phyloP scores from a whole-genome alignment of 192 early-diverging fungal species.

The Rhizoclosmatium globosum region DNA sequence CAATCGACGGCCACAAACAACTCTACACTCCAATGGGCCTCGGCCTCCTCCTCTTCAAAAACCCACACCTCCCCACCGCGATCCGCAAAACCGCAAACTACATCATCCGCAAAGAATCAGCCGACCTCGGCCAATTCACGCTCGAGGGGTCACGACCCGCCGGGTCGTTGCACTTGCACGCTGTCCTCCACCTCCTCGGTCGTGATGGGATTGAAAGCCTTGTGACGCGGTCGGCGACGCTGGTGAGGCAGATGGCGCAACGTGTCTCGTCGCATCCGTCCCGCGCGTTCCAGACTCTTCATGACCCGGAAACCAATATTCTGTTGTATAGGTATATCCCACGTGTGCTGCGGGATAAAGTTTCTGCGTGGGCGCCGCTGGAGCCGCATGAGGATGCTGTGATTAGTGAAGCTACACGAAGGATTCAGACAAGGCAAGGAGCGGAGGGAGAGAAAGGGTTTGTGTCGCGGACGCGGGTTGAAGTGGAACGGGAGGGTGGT shows the following conservation, averaged over 20 bases:
- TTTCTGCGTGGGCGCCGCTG: conserved; percentile 37
- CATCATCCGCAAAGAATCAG: conserved; percentile 58
- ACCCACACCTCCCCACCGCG: conserved; percentile 37
- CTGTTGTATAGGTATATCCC: conserved; percentile 62
- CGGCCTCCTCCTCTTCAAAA: conserved; percentile 57
- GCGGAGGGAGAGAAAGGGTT: conserved; percentile 42
- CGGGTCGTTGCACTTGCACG: conserved; percentile 61
- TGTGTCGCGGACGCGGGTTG: conserved; percentile 53
- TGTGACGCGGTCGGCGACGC: conserved; percentile 54
- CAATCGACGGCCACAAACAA: conserved; percentile 69
- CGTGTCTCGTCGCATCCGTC: conserved; percentile 48
- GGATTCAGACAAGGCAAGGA: conserved; percentile 44
- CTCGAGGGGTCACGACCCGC: conserved; percentile 65
- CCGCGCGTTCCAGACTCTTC: conserved; percentile 52
- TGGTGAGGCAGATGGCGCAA: conserved; percentile 56
- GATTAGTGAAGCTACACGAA: conserved; percentile 44
- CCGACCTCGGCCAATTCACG: conserved; percentile 63
- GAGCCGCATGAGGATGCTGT: conserved; percentile 40
- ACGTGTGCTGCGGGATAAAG: conserved; percentile 46
- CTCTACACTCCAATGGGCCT: conserved; percentile 69
- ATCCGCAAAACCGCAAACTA: conserved; percentile 68
- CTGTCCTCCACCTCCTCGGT: conserved; percentile 56
- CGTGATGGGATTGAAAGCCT: conserved; percentile 65
- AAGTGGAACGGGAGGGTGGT: conserved; percentile 17
- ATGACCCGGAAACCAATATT: conserved; percentile 59